Evolutionary conservation across 495 filamentous ascomycete species (phyloP), one percentile per base, ranked within the genome.

Genomic region (Penicillium canescens): DNA sequence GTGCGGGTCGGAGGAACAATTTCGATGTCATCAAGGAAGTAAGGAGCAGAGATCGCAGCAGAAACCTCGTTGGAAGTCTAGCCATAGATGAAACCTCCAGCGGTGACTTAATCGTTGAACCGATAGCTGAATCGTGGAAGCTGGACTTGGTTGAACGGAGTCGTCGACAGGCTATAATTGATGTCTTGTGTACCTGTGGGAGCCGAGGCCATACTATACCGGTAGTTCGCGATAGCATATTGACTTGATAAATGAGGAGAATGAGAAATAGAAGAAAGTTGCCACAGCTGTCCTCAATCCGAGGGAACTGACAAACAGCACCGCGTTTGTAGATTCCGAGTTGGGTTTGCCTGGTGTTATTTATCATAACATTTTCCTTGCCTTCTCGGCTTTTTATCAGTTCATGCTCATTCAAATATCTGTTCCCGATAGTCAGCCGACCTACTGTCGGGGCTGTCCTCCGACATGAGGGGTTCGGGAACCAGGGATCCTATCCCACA

Each of bases 21-120:
- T 83, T 86, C 0, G 87, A 91, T 3, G 86, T 87, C 14, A 91
- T 93, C 46, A 95, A 74, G 14, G 82, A 81, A n/a, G 86, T 90
- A 31, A 90, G 84, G 48, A 86, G 72, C 48, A 91, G 76, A 11
- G 89, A 90, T 16, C 91, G 85, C 23, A 95, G 68, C 20, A 96
- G 69, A 14, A 76, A 81, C 18, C 72, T 78, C 3, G 87, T 73
- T 5, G 92, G 89, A 26, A 96, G 77, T 38, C 86, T 74, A 9
- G 86, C 81, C 44, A 94, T 73, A 3, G 87, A 78, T 3, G 82
- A 59, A 3, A 63, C 42, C 26, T 63, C 46, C n/a, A 61, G 33
- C 1, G 56, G 51, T 7, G 40, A 56, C 12, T 54, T 44, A 8
- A 53, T 21, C 2, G 42, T n/a, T 14, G 53, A 11, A 10, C 28